Base-by-base conservation (phyloP, 495 filamentous ascomycete species). In the Lasiosphaeria miniovina region DNA sequence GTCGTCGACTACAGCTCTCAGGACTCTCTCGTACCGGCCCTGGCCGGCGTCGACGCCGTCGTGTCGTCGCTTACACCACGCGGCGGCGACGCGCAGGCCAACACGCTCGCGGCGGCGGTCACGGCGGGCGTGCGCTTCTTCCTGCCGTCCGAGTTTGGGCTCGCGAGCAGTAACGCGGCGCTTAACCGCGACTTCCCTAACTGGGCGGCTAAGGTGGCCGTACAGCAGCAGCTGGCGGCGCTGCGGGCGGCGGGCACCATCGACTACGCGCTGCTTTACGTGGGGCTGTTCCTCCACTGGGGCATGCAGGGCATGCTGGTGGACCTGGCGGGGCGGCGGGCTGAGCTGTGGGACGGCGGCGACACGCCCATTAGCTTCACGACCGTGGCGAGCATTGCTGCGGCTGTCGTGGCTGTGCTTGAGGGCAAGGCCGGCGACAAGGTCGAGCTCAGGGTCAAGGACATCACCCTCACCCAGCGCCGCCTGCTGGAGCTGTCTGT, bases 131-230 rank as follows among this genome's bases (percentile, higher is more conserved):
- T 61, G n/a, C 50, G 52, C 35, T 52, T 41, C 46, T 55, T 61
- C 52, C n/a, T 56, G 48, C 86, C 85, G 0, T 83, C 80, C 6
- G 84, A 86, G 57, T 90, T 83, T 57, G 85, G 85, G 3, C 41
- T 61, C 4, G 69, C 80, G 34, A 62, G 64, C 5, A 63, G 50
- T 36, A 63, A 70, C 43, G 53, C 66, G 14, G 59, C 67, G 36
- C 65, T 53, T 9, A 53, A 36, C 60, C 17, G 71, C 46, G 50
- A 68, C 71, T 63, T 61, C 75, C 68, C 50, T 77, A 68, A 52
- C 71, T 74, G 78, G 67, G 61, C 66, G 58, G 6, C 66, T 34
- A 85, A 85, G 59, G 63, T 80, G 17, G 67, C 63, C 0, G 60
- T 74, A 2, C 62, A 76, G 38, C 61, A 83, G 7, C 66, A 74